A percentile compares a stretch with the other conserved stretches of the same genome.
These are phyloP conservation scores for Entomortierella beljakovae DNA, from an alignment of 192 early-diverging fungal species.

Conservation along the genomic window DNA sequence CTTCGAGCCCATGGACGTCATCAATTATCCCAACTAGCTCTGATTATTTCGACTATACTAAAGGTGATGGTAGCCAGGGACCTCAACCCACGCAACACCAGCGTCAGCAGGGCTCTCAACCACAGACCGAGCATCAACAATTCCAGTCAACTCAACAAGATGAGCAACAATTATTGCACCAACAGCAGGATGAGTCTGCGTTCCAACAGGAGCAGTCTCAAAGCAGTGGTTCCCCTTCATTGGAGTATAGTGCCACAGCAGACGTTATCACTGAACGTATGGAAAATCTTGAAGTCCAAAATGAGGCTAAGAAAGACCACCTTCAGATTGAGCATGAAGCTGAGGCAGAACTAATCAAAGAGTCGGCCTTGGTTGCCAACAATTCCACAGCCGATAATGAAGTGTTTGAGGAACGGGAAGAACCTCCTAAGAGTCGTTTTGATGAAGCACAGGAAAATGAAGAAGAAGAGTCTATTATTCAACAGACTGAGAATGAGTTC, in stretches of 20 bases:
- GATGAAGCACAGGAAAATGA: neutral
- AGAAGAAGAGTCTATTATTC: neutral
- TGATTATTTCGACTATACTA: conserved; percentile 41
- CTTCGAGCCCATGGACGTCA: conserved; percentile 41
- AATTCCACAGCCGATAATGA: neutral
- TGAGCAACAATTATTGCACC: neutral
- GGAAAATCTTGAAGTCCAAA: conserved; percentile 9
- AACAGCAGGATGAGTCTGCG: conserved; percentile 2
- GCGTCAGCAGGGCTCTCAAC: conserved; percentile 41
- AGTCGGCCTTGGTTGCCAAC: neutral
- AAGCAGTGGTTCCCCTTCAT: neutral
- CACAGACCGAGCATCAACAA: conserved; percentile 38
- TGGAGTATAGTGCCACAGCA: neutral
- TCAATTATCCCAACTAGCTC: conserved; percentile 45
- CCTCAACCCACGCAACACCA: conserved; percentile 37
- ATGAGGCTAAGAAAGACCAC: neutral
- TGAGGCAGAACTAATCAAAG: neutral
- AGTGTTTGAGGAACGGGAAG: neutral
- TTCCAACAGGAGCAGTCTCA: too few relatives aligned
- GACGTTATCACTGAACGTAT: conserved; percentile 4
- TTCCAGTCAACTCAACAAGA: conserved; percentile 23
- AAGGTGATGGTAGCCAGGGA: conserved; percentile 20
- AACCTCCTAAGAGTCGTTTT: neutral
- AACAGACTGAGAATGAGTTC: too few relatives aligned
- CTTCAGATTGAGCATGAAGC: neutral